Base-by-base conservation (phyloP, 176 grass and related monocot genomes). In the Secale cereale region DNA sequence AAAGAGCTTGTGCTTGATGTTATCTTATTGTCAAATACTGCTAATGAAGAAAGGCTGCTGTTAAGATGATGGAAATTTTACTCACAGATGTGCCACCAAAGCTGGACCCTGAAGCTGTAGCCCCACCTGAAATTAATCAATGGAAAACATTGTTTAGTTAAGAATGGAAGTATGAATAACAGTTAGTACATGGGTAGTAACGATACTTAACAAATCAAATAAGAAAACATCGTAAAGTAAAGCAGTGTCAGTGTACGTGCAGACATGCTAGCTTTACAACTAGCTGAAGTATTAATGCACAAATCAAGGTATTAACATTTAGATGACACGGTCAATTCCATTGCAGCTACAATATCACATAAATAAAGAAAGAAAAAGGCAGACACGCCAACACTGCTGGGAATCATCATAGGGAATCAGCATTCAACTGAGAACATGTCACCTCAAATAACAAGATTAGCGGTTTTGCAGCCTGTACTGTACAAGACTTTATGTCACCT, bases 11-110 rank as follows among this genome's bases (percentile, higher is more conserved):
- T 80, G 79, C 59, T 78, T 77, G 35, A 74, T 30, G 28, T 19
- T n/a, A 60, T 52, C 20, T 65, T 39, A 59, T 65, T 25, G 52
- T 8, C 19, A 60, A 13, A 28, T 20, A 62, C 6, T 28, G 31
- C 10, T 36, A 37, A 62, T 3, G 59, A 61, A 45, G 8, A 27
- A 81, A 83, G 69, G 48, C 14, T 39, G 48, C 35, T 45, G 54
- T 57, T 80, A 67, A 69, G 37, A 8, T 60, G n/a, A 31, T 61
- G 60, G 62, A 15, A 65, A 62, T 22, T 90, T 20, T 63, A 94
- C 97, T 94, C 67, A 96, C 97, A 59, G 93, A 92, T 87, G 93
- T 85, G 80, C 89, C 94, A 54, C 89, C 97, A 37, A 99, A 94
- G 79, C 93, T 99, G 59, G 93, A 91, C 81, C 97, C 97, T 14